phyloP scores from a whole-genome alignment of 108 stramenopile species.

The Cyclotella choctawhatcheeana region DNA sequence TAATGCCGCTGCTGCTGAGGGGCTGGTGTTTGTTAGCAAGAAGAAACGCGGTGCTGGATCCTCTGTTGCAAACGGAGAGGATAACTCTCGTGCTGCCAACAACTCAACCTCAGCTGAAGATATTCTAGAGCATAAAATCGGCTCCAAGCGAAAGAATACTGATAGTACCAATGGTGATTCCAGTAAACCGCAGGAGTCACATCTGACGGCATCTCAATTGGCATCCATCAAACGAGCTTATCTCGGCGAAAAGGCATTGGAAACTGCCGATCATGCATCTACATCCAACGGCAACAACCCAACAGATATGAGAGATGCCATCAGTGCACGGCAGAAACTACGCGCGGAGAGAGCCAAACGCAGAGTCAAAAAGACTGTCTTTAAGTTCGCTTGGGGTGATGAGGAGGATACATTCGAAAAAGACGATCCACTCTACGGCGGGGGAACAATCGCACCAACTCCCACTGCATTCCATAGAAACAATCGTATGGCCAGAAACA shows the following conservation, averaged over 20 bases:
- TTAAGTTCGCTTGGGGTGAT: conserved; percentile 96
- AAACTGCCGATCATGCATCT: conserved; percentile 26
- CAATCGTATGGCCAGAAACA: neutral
- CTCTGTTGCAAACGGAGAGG: neutral
- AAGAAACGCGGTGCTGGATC: conserved; percentile 52
- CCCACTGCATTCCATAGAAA: no score
- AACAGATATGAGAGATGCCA: conserved; percentile 2
- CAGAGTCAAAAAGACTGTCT: conserved; percentile 73
- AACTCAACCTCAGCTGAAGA: neutral
- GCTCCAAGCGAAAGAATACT: conserved; percentile 12
- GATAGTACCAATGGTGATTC: neutral
- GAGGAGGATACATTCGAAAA: conserved; percentile 89
- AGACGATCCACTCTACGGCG: conserved; percentile 83
- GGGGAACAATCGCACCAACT: neutral
- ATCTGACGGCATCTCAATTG: conserved; percentile 47
- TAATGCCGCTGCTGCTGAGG: neutral
- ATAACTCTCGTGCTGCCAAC: neutral
- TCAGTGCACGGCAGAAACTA: conserved; percentile 26
- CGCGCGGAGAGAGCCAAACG: conserved; percentile 35
- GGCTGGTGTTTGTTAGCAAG: conserved; percentile 67
- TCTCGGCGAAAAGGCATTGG: conserved; percentile 61
- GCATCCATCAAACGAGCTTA: conserved; percentile 66
- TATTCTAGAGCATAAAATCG: conserved; percentile 13
- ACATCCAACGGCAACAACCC: conserved; percentile 21
- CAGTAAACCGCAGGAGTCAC: conserved; percentile 28